phyloP scores from a whole-genome alignment of 208 protist species.

The Wallacemonas sp. region DNA sequence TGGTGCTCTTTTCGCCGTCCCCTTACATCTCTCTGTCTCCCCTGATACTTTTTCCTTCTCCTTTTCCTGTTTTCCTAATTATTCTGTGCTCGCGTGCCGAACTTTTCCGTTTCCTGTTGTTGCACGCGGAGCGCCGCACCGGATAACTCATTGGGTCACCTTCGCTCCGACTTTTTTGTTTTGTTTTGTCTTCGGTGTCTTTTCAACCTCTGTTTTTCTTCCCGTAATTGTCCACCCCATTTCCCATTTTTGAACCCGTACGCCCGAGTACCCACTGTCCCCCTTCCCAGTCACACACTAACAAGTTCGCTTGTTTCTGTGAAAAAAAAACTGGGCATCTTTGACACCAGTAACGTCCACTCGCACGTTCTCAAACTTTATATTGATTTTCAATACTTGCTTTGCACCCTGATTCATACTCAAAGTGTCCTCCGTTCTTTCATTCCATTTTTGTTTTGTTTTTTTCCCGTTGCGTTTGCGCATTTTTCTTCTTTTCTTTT shows the following conservation, averaged over 20 bases:
- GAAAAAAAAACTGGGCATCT: too few species aligned
- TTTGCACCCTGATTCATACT: not conserved
- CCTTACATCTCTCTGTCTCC: not conserved
- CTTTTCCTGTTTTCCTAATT: slow-evolving; percentile 19
- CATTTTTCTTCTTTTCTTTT: not conserved
- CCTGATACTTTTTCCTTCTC: slow-evolving; percentile 5
- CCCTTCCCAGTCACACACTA: too few species aligned
- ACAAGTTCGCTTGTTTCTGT: too few species aligned
- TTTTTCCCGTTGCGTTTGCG: not conserved
- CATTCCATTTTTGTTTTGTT: not conserved
- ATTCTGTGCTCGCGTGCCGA: too few species aligned
- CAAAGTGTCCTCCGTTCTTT: not conserved
- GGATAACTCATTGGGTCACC: too few species aligned
- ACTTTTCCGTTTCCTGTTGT: too few species aligned
- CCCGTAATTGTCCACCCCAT: not conserved
- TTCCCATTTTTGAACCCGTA: not conserved
- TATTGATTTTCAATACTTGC: too few species aligned
- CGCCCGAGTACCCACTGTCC: too few species aligned
- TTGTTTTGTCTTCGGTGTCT: slow-evolving; percentile 6
- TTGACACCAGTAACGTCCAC: too few species aligned
- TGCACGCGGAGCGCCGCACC: too few species aligned
- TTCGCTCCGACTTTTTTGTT: not conserved
- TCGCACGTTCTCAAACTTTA: too few species aligned
- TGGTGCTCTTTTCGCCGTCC: not conserved
- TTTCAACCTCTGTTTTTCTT: not conserved